Evolutionary conservation across 441 rosid genomes (phyloP).

Genomic region (Jatropha podagrica): DNA sequence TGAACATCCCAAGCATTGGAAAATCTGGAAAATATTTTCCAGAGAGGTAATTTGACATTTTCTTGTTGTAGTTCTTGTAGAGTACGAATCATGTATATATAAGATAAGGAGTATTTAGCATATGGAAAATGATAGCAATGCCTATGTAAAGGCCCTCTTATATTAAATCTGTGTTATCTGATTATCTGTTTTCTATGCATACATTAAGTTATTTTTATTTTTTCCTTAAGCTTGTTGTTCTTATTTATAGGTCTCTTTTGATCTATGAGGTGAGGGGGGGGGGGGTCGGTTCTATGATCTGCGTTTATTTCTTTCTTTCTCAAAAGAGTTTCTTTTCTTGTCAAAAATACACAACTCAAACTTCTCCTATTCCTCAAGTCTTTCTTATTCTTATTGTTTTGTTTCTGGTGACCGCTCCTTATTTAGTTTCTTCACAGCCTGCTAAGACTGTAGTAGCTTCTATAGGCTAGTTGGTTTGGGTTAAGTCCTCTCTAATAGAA

Average conservation of each 20-base stretch:
- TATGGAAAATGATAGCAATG: neutral
- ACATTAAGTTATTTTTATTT: no score
- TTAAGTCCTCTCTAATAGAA: neutral
- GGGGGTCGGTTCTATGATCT: no score
- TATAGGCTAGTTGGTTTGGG: neutral
- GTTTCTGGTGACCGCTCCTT: neutral
- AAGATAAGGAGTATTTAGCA: neutral
- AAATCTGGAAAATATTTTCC: no score
- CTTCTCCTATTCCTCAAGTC: neutral
- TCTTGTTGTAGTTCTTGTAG: neutral
- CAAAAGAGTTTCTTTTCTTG: no score
- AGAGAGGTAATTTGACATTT: neutral
- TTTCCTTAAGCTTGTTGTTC: no score
- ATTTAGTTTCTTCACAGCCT: neutral
- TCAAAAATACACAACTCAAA: neutral
- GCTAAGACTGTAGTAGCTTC: neutral
- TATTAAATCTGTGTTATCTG: neutral
- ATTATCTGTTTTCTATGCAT: no score
- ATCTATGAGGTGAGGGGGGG: no score
- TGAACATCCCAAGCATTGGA: no score
- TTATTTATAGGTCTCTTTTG: no score
- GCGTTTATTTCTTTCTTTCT: no score
- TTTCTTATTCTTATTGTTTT: neutral
- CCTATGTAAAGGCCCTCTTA: neutral
- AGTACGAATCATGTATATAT: neutral